These are phyloP conservation scores for Populus hybrid DNA, from an alignment of 441 rosid genomes.

Conservation along the genomic window DNA sequence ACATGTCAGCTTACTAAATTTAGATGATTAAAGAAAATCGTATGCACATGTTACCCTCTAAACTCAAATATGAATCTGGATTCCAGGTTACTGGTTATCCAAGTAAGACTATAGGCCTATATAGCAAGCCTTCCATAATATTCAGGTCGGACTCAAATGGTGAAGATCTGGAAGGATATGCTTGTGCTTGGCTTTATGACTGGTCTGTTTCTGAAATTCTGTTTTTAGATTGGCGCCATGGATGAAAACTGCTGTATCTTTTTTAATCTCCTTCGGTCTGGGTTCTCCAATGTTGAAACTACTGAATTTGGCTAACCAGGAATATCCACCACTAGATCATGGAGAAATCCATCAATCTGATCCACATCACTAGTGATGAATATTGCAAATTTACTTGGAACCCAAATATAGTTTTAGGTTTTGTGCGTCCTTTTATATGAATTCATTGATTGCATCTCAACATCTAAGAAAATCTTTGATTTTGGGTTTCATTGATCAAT, in stretches of 20 bases:
- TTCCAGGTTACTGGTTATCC: constrained; percentile 63
- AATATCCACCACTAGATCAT: not conserved
- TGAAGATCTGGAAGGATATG: constrained; percentile 73
- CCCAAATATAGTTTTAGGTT: not conserved
- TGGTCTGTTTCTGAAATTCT: constrained; percentile 36
- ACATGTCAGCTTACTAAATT: not conserved
- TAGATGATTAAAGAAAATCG: not conserved
- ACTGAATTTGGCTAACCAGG: not conserved
- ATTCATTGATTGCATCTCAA: not conserved
- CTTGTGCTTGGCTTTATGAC: constrained; percentile 83
- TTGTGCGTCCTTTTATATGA: not conserved
- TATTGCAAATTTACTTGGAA: not conserved
- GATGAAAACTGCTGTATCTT: too few relatives aligned
- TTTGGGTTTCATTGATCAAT: not conserved
- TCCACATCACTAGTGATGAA: not conserved
- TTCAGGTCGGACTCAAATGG: constrained; percentile 77
- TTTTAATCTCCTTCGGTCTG: not conserved
- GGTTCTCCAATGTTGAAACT: not conserved
- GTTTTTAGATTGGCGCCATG: not conserved
- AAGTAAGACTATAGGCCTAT: constrained; percentile 59
- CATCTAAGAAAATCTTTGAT: not conserved
- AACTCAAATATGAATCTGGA: constrained; percentile 5
- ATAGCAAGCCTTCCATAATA: constrained; percentile 48
- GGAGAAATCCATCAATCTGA: not conserved
- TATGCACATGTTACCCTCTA: not conserved